Evolutionary conservation across 768 basidiomycete genomes (phyloP), one percentile per base, ranked within the genome.

Genomic region (Pulveroboletus ravenelii): DNA sequence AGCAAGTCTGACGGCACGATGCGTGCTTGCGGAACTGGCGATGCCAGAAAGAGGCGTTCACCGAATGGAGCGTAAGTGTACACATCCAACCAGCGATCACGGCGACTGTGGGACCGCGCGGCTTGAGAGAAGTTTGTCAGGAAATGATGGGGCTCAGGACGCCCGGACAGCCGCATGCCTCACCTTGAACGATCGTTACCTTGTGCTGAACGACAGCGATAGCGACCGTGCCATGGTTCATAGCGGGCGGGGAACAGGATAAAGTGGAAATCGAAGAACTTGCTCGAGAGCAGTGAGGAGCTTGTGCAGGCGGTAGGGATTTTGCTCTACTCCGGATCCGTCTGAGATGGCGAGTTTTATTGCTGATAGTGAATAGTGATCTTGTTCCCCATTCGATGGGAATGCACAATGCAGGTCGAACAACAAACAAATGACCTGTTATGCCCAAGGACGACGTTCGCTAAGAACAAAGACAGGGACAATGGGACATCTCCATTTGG

Each of bases 131-230:
- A 0, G 23, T 23, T 18, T 27, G 43, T 53, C 55, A 57, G 52
- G 37, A 41, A 42, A 46, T 13, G 12, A 37, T 36, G 43, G 1
- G 1, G 37, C n/a, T 25, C 10, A 32, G 10, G 49, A 45, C 43
- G 6, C 36, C 35, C 32, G 10, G 49, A 15, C 10, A 20, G 10
- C 10, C 30, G 41, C 18, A 12, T 8, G 32, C 32, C 66, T 50
- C 58, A 84, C 86, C 79, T 79, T 84, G 81, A 23, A 87, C 80
- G 53, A 88, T 63, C 74, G 78, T 79, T 31, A 88, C 80, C 62
- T 82, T 79, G 58, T 78, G 80, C 56, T 82, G 80, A 41, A 87
- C 82, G 51, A 87, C 61, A 18, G 86, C 86, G 50, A 87, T 77
- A 45, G 84, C 86, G 51, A 86, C 69, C 36, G 78, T 75, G 45